These are phyloP conservation scores for Agrostemma githago DNA, from an alignment of 148 eudicot species.

Conservation along the genomic window DNA sequence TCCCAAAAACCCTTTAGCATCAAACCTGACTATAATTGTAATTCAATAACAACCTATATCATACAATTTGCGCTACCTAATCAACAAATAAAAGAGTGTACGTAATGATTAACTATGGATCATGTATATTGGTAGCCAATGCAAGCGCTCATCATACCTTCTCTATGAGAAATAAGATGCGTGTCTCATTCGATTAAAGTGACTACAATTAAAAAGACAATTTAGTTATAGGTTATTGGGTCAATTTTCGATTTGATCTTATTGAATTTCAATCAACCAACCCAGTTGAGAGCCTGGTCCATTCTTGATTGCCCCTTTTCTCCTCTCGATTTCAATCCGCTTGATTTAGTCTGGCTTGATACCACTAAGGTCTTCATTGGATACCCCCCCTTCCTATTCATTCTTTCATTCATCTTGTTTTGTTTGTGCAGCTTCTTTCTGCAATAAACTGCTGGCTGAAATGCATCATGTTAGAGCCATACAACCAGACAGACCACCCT, in stretches of 20 bases:
- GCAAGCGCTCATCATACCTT: too few relatives aligned
- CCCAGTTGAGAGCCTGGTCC: constrained; percentile 95
- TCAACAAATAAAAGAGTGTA: too few relatives aligned
- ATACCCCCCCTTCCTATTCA: too few relatives aligned
- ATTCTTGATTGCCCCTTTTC: constrained; percentile 91
- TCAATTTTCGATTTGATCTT: too few relatives aligned
- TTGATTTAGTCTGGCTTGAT: constrained; percentile 98
- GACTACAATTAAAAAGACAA: too few relatives aligned
- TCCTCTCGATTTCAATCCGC: constrained; percentile 95
- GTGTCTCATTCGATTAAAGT: too few relatives aligned
- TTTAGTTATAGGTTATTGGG: too few relatives aligned
- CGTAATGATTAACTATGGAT: too few relatives aligned
- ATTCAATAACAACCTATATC: too few relatives aligned
- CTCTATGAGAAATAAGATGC: too few relatives aligned
- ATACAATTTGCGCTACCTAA: too few relatives aligned
- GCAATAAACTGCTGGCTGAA: constrained; percentile 99
- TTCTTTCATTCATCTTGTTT: neutral
- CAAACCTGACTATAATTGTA: constrained; percentile 24
- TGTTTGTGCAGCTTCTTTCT: constrained; percentile 65
- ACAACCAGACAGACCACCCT: constrained; percentile 90
- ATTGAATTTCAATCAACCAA: constrained; percentile 25
- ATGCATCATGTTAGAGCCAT: constrained; percentile 85
- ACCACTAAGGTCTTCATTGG: constrained; percentile 56
- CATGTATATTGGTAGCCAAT: too few relatives aligned
- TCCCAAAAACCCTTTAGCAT: constrained; percentile 34